These are phyloP conservation scores for Acacia confusa DNA, from an alignment of 306 rosid genomes.

Conservation along the genomic window DNA sequence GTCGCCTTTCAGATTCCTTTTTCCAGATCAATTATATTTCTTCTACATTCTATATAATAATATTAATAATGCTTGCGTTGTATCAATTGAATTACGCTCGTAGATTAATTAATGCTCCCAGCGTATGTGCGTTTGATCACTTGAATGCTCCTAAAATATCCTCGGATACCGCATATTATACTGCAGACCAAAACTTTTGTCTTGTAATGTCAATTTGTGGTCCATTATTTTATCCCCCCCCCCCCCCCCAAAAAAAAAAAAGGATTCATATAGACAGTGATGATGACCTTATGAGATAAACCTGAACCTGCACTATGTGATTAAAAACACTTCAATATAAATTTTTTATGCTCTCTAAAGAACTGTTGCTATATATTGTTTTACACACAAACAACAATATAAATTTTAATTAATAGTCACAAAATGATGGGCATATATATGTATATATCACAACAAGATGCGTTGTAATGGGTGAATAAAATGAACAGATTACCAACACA, in stretches of 20 bases:
- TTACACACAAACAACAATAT: not conserved
- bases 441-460: not conserved
- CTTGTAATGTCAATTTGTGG: not conserved
- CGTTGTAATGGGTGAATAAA: not conserved
- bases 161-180: not conserved
- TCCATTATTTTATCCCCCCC: not conserved
- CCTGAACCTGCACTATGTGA: not conserved
- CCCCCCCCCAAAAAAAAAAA: too few species aligned
- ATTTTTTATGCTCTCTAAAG: not conserved
- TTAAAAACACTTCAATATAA: not conserved
- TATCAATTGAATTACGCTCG: not conserved
- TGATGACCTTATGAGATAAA: not conserved
- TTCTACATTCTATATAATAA: not conserved
- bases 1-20: not conserved
- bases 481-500: too few species aligned
- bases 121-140: slow-evolving; percentile 19
- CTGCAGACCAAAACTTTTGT: not conserved
- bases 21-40: not conserved
- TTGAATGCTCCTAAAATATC: not conserved
- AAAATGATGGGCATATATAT: not conserved
- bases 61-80: not conserved
- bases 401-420: not conserved
- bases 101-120: not conserved
- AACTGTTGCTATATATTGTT: not conserved
- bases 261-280: not conserved